Evolutionary conservation across 192 early-diverging fungal genomes (phyloP).

Genomic region (Phlyctochytrium arcticum): DNA sequence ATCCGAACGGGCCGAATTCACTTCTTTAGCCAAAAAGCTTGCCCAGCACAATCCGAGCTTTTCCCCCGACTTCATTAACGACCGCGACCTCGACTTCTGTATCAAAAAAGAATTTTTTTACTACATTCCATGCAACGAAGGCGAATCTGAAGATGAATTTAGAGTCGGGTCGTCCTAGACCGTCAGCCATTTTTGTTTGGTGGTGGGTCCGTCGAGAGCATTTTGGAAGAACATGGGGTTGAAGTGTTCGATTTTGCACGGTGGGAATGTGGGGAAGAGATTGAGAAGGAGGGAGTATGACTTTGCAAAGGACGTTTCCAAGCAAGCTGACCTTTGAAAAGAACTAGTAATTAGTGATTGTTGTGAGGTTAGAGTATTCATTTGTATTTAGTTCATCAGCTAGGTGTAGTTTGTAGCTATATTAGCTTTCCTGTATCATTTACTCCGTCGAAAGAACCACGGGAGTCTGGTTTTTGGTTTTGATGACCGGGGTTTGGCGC

Average conservation of each 20-base stretch:
- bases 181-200: slow-evolving; percentile 74
- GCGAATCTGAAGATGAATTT: slow-evolving; percentile 40
- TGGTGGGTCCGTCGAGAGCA: slow-evolving; percentile 66
- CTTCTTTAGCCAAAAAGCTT: slow-evolving; percentile 57
- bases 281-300: slow-evolving; percentile 69
- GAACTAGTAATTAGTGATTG: too few species aligned
- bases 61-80: slow-evolving; percentile 52
- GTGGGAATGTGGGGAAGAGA: slow-evolving; percentile 81
- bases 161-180: slow-evolving; percentile 58
- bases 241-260: slow-evolving; percentile 68
- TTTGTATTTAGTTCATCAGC: too few species aligned
- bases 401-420: too few species aligned
- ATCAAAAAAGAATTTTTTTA: slow-evolving; percentile 13
- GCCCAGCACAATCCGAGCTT: slow-evolving; percentile 88
- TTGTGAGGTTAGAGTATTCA: too few species aligned
- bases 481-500: too few species aligned
- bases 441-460: too few species aligned
- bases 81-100: neutral
- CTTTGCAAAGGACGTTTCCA: slow-evolving; percentile 78
- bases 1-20: slow-evolving; percentile 9
- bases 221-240: too few species aligned
- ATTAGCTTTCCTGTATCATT: too few species aligned
- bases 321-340: too few species aligned
- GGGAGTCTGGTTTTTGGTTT: too few species aligned
- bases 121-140: slow-evolving; percentile 14